These are phyloP conservation scores for Phytophthora ohioensis DNA, from an alignment of 352 stramenopile genomes.

Conservation along the genomic window DNA sequence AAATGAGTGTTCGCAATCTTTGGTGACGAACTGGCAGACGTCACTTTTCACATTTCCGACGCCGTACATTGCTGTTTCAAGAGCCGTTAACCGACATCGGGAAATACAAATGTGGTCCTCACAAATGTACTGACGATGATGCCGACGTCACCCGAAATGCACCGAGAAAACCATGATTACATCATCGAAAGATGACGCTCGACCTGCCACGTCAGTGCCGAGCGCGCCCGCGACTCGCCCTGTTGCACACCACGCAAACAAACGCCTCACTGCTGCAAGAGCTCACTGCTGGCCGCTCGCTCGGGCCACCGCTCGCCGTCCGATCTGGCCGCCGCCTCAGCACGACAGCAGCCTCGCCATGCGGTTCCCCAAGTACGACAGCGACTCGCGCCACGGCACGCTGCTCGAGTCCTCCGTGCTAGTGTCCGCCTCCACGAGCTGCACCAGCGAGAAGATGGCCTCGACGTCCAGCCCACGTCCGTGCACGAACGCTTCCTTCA, in stretches of 20 bases:
- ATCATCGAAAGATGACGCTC: no score
- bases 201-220: no score
- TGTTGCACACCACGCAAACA: no score
- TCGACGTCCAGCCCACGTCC: slow-evolving; percentile 50
- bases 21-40: not conserved
- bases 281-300: no score
- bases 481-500: slow-evolving; percentile 52
- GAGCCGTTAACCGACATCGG: not conserved
- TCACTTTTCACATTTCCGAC: not conserved
- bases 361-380: slow-evolving; percentile 38
- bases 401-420: slow-evolving; percentile 28
- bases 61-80: not conserved
- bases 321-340: slow-evolving; percentile 35
- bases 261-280: no score
- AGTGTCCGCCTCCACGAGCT: not conserved
- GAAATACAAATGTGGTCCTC: not conserved
- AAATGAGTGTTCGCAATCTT: not conserved
- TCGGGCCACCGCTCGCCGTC: no score
- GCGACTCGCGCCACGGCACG: slow-evolving; percentile 38
- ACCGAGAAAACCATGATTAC: no score
- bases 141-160: no score
- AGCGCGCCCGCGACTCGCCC: no score
- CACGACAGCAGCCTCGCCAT: slow-evolving; percentile 41
- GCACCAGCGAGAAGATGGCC: slow-evolving; percentile 47
- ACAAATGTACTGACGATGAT: no score